phyloP scores from a whole-genome alignment of 2,329 filamentous ascomycete species.

The Colletotrichum siamense region DNA sequence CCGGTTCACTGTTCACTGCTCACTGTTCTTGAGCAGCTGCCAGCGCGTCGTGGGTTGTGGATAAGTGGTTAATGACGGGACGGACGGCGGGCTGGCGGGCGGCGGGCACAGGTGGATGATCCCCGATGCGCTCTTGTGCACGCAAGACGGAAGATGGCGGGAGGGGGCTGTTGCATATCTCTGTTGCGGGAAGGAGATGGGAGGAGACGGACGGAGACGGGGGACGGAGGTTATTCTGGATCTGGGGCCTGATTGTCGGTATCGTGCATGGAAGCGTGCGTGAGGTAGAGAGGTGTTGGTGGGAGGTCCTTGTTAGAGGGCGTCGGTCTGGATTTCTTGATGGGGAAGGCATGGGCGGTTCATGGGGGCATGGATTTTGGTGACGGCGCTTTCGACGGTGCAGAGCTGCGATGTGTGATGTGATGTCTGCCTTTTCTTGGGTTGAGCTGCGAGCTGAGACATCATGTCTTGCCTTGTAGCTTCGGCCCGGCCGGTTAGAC shows the following conservation, averaged over 20 bases:
- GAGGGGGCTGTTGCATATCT: neutral
- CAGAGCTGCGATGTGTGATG: neutral
- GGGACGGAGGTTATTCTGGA: slow-evolving; percentile 17
- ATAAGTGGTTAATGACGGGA: neutral
- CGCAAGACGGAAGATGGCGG: neutral
- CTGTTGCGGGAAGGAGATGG: neutral
- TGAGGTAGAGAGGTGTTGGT: neutral
- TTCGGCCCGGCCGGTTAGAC: neutral
- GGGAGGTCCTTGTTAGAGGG: neutral
- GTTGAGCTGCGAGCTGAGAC: neutral
- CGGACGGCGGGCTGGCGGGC: neutral
- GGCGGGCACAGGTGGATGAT: neutral
- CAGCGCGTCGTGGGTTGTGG: neutral
- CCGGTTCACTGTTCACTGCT: neutral
- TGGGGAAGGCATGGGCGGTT: neutral
- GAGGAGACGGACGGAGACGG: neutral
- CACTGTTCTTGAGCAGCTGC: neutral
- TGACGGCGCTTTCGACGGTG: neutral
- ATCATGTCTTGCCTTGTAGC: neutral
- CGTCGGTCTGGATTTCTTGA: neutral
- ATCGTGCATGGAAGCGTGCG: neutral
- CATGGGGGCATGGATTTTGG: neutral
- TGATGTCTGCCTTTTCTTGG: neutral
- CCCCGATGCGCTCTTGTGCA: neutral
- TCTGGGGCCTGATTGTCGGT: slow-evolving; percentile 18